Evolutionary conservation across 176 grass and related monocot genomes (phyloP).

Genomic region (Musa schizocarpa): DNA sequence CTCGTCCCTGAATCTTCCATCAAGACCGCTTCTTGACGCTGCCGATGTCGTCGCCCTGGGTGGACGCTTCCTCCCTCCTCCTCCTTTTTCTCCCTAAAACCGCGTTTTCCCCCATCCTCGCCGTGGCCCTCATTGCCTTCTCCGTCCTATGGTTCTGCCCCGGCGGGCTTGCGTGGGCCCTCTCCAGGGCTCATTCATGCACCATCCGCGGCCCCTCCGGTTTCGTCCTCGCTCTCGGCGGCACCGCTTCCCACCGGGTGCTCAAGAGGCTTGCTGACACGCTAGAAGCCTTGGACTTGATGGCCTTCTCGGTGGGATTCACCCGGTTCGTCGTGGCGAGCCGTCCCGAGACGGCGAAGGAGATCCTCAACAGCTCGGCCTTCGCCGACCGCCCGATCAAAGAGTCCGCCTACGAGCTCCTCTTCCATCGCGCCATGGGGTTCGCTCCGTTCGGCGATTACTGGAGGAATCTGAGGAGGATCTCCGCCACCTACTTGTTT

Average conservation of each 20-base stretch:
- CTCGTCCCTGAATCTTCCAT: too few relatives aligned
- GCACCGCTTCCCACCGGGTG: neutral
- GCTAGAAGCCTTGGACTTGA: neutral
- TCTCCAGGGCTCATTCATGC: neutral
- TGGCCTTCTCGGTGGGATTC: slow-evolving; percentile 23
- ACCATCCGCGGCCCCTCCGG: neutral
- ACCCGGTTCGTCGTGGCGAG: slow-evolving; percentile 28
- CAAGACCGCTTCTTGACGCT: too few relatives aligned
- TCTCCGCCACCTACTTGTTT: slow-evolving; percentile 3
- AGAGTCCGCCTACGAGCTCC: slow-evolving; percentile 12
- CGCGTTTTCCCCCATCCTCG: neutral
- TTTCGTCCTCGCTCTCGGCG: neutral
- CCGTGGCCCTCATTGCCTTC: slow-evolving; percentile 2
- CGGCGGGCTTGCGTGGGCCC: slow-evolving; percentile 3
- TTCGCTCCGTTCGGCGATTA: slow-evolving; percentile 11
- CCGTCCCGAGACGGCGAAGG: slow-evolving; percentile 22
- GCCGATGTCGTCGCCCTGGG: neutral
- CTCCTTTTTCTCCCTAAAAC: neutral
- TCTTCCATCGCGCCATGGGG: slow-evolving; percentile 13
- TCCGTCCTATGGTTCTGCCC: neutral
- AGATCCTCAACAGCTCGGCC: slow-evolving; percentile 15
- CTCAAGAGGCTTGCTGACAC: neutral
- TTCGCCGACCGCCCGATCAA: slow-evolving; percentile 15
- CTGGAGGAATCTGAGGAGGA: slow-evolving; percentile 8
- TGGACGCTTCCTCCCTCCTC: neutral